phyloP scores from a whole-genome alignment of 495 filamentous ascomycete genomes.

The Penicillium canariense region DNA sequence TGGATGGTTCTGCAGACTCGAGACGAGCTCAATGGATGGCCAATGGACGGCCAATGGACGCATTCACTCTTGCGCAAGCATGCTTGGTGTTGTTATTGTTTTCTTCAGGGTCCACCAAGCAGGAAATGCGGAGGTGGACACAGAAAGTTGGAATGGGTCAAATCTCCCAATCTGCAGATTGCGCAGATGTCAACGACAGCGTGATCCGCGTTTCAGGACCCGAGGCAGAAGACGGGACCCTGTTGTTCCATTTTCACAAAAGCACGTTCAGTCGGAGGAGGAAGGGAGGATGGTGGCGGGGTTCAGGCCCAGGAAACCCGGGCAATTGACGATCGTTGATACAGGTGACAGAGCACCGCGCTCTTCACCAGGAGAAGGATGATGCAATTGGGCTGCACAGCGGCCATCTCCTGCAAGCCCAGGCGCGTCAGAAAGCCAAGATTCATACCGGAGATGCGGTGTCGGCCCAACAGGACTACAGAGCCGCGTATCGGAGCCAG shows the following conservation, averaged over 20 bases:
- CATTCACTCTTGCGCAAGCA: no score
- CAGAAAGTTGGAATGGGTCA: not conserved
- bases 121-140: not conserved
- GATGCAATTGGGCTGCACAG: constrained; percentile 22
- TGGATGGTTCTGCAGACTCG: not conserved
- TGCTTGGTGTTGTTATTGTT: no score
- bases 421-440: constrained; percentile 12
- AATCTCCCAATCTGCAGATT: constrained; percentile 8
- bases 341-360: not conserved
- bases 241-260: no score
- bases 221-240: not conserved
- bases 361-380: no score
- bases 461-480: constrained; percentile 4
- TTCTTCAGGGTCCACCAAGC: not conserved
- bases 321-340: not conserved
- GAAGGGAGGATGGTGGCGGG: no score
- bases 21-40: not conserved
- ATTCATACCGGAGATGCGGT: constrained; percentile 6
- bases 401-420: constrained; percentile 19
- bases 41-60: not conserved
- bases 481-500: not conserved
- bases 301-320: no score
- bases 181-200: constrained; percentile 15
- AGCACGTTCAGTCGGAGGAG: no score
- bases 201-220: constrained; percentile 2